Evolutionary conservation across 1,284 basidiomycete species (phyloP).

Genomic region (Psilocybe mexicana): DNA sequence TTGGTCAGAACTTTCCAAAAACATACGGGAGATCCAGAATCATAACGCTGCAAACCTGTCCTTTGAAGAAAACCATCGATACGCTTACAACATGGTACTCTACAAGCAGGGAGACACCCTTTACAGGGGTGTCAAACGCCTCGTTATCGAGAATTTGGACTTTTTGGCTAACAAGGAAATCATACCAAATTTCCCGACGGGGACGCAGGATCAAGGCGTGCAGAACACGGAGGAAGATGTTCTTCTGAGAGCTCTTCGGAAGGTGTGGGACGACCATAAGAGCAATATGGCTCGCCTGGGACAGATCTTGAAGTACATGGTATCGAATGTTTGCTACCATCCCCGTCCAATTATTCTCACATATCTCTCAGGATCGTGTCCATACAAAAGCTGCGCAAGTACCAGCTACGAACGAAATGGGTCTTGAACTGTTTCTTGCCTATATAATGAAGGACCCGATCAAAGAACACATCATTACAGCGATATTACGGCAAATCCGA

Average conservation of each 20-base stretch:
- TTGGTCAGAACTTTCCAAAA: conserved; percentile 76
- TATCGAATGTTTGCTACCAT: conserved; percentile 31
- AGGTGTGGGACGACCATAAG: conserved; percentile 94
- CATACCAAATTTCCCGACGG: conserved; percentile 79
- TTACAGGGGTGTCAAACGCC: conserved; percentile 83
- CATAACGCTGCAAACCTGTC: conserved; percentile 92
- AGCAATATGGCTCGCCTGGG: conserved; percentile 88
- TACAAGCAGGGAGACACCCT: conserved; percentile 85
- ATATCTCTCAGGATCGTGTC: conserved; percentile 74
- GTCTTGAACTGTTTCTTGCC: conserved; percentile 82
- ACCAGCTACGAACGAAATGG: conserved; percentile 82
- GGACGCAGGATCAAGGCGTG: conserved; percentile 57
- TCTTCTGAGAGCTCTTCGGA: conserved; percentile 80
- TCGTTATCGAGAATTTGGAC: conserved; percentile 85
- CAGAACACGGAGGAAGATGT: conserved; percentile 80
- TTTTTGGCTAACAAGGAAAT: conserved; percentile 78
- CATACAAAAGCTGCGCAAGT: conserved; percentile 74
- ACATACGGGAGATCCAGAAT: conserved; percentile 94
- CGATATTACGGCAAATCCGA: conserved; percentile 85
- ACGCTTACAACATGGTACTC: conserved; percentile 93
- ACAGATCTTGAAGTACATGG: conserved; percentile 96
- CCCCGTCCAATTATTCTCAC: conserved; percentile 1
- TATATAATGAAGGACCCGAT: conserved; percentile 87
- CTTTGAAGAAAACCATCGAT: conserved; percentile 96
- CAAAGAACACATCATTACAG: conserved; percentile 78